Conservation (phyloP, 805 yeast genomes). For the Wickerhamiella occidentalis region DNA sequence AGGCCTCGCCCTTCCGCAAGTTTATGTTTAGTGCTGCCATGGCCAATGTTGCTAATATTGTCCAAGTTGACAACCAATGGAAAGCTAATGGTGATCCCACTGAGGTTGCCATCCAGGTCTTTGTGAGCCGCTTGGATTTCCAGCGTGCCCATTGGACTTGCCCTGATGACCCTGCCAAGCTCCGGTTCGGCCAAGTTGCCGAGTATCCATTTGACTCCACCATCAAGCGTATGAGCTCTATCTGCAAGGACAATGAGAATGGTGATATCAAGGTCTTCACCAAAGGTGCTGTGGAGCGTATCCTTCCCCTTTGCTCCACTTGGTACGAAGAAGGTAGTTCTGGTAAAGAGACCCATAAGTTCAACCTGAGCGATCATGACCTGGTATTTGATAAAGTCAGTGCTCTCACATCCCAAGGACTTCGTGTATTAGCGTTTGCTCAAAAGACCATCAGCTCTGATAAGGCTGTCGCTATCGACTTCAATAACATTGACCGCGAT, state of each 20-base stretch:
- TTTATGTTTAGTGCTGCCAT: conserved; percentile 61
- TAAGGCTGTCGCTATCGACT: conserved; percentile 13
- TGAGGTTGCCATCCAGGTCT: conserved; percentile 77
- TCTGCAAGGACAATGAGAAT: conserved; percentile 33
- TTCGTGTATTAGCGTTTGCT: conserved; percentile 66
- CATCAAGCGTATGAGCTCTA: conserved; percentile 58
- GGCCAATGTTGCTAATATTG: conserved; percentile 67
- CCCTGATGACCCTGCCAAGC: conserved; percentile 10
- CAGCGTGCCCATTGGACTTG: conserved; percentile 14
- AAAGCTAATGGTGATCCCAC: conserved; percentile 82
- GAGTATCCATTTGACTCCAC: conserved; percentile 71
- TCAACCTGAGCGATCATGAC: conserved; percentile 33
- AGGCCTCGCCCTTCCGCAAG: conserved; percentile 18
- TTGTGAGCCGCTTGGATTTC: conserved; percentile 45
- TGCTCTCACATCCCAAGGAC: conserved; percentile 49
- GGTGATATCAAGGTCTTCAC: conserved; percentile 34
- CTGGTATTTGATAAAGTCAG: conserved; percentile 45
- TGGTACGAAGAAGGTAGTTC: conserved; percentile 33
- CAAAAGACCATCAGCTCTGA: conserved; percentile 28
- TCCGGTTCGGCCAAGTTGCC: conserved; percentile 32
- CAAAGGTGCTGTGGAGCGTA: conserved; percentile 70
- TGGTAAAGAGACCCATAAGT: conserved; percentile 20
- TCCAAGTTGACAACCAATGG: conserved; percentile 45
- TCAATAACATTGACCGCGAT: conserved; percentile 26
- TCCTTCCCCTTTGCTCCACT: conserved; percentile 41